Evolutionary conservation across 129 eudicot species (phyloP).

Genomic region (Cynara cardunculus): DNA sequence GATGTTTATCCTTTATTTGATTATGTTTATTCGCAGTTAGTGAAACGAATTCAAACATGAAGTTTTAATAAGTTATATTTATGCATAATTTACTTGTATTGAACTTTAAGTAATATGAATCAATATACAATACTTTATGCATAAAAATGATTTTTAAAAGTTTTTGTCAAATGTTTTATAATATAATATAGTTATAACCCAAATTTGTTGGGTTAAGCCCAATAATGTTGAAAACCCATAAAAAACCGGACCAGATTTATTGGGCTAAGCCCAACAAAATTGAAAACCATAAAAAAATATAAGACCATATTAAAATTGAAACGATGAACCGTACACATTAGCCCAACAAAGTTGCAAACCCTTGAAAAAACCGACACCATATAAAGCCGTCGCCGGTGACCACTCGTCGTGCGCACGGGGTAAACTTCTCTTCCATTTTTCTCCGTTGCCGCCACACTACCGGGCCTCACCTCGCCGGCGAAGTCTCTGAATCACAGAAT

Average conservation of each 20-base stretch:
- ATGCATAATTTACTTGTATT: no score
- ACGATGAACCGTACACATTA: background rate
- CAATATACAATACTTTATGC: no score
- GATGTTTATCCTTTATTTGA: no score
- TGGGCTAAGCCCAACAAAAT: background rate
- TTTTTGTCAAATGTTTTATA: no score
- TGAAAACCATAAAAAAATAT: background rate
- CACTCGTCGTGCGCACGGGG: background rate
- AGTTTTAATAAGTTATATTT: no score
- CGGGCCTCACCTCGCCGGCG: background rate
- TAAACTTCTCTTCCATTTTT: background rate
- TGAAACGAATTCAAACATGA: no score
- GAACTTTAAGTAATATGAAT: no score
- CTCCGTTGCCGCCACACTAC: constrained; percentile 19
- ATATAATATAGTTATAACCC: no score
- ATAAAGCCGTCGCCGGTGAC: background rate
- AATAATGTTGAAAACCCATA: background rate
- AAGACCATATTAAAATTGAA: background rate
- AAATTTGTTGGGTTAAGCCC: background rate
- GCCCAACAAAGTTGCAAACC: constrained; percentile 5
- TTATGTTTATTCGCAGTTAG: no score
- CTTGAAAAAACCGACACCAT: background rate
- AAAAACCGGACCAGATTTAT: background rate
- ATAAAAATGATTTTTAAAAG: no score
- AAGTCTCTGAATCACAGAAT: background rate